Base-by-base conservation (phyloP, 306 rosid genomes). In the Gleditsia sinensis region DNA sequence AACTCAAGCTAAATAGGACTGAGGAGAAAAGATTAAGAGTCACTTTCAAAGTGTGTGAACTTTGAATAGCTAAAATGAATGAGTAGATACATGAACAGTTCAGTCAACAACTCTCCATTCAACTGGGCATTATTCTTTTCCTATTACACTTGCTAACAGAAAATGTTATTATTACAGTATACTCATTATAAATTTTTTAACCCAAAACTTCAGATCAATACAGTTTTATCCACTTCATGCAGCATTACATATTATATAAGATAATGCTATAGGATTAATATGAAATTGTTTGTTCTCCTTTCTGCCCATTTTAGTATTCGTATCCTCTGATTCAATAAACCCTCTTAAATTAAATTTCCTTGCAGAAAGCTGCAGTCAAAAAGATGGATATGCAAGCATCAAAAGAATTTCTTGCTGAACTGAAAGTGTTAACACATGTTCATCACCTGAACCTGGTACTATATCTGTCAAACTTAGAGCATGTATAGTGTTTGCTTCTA, bases 361-460 rank as follows among this genome's bases (percentile, higher is more conserved):
- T 68, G 75, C 87, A 94, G 97, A 89, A 81, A 89, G 94, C 90
- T 56, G 98, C 98, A 54, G 75, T 94, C 64, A 94, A 94, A 84
- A 91, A 88, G 89, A 94, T 94, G 98, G 92, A 91, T 36, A 88
- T 86, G 90, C 81, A 82, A 72, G 97, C 97, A 75, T 24, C 97
- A n/a, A 91, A 50, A 77, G 92, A 86, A 81, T 94, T 94, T 86
- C 81, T 91, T 20, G 96, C 98, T 1, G 98, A 94, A 71, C 62
- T 94, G 75, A 88, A 88, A 32, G 98, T 94, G 59, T 81, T 94
- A 78, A 89, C 94, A 6, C 88, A 74, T 27, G 98, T 94, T 67
- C 98, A 91, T 83, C 98, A 94, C 87, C 79, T 91, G 83, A 94
- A 94, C 84, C 80, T 94, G 98, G 98, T 92, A 88, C 46, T 57